These are phyloP conservation scores for Hyaloscypha finlandica DNA, from an alignment of 495 filamentous ascomycete genomes.

Conservation along the genomic window DNA sequence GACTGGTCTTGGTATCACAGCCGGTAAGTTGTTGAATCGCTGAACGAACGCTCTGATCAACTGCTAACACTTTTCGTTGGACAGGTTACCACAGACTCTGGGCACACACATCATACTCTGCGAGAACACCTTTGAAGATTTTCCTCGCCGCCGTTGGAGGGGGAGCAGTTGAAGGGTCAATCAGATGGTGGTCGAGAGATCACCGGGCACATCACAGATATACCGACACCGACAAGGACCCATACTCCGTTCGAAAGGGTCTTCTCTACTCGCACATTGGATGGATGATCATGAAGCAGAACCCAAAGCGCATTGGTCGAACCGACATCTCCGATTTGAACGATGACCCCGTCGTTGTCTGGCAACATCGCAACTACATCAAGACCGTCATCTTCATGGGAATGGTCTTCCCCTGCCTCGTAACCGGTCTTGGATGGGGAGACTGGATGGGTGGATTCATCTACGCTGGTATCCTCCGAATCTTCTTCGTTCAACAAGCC, in stretches of 20 bases:
- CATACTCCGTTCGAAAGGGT: slow-evolving; percentile 98
- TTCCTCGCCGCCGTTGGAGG: slow-evolving; percentile 91
- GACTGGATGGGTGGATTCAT: slow-evolving; percentile 92
- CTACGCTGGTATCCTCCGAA: slow-evolving; percentile 92
- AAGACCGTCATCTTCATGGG: slow-evolving; percentile 88
- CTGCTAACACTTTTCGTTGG: slow-evolving; percentile 15
- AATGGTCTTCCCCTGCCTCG: slow-evolving; percentile 76
- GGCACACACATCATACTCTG: slow-evolving; percentile 95
- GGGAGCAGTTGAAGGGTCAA: slow-evolving; percentile 94
- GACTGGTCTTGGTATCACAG: slow-evolving; percentile 87
- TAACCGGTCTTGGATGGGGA: slow-evolving; percentile 85
- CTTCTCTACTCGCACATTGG: slow-evolving; percentile 95
- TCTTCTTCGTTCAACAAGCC: slow-evolving; percentile 98
- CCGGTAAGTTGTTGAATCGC: slow-evolving; percentile 49
- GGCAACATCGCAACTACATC: slow-evolving; percentile 94
- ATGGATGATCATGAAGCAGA: slow-evolving; percentile 93
- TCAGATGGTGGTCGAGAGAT: slow-evolving; percentile 96
- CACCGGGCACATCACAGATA: slow-evolving; percentile 98
- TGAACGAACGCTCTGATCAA: background rate
- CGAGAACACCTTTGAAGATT: slow-evolving; percentile 82
- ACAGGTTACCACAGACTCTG: slow-evolving; percentile 86
- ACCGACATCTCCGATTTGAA: slow-evolving; percentile 98
- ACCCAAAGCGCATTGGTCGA: slow-evolving; percentile 88
- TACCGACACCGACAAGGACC: slow-evolving; percentile 98
- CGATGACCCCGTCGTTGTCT: slow-evolving; percentile 89